Evolutionary conservation across 768 basidiomycete species (phyloP).

Genomic region (Auricularia cornea): DNA sequence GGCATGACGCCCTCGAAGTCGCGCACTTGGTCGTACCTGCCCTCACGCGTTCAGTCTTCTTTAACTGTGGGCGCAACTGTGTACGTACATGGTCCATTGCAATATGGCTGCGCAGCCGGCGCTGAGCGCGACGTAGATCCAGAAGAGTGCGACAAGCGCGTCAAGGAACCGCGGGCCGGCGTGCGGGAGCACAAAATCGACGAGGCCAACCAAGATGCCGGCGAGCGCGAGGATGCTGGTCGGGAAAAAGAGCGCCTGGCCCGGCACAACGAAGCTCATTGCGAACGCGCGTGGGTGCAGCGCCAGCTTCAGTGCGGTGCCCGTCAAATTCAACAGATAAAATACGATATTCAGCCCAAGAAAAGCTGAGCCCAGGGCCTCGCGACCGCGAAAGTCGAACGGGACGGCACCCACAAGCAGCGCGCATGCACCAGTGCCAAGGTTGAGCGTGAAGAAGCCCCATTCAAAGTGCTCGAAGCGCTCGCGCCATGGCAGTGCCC

Average conservation of each 20-base stretch:
- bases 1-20: slow-evolving; percentile 32
- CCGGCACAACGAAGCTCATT: background rate
- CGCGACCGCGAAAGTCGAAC: background rate
- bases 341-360: background rate
- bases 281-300: background rate
- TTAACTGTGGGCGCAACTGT: too few species aligned
- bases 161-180: slow-evolving; percentile 26
- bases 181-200: slow-evolving; percentile 36
- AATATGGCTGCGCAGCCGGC: slow-evolving; percentile 31
- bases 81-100: slow-evolving; percentile 40
- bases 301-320: background rate
- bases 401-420: background rate
- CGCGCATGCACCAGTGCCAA: background rate
- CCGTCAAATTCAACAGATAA: background rate
- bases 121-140: slow-evolving; percentile 35
- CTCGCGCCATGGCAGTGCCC: background rate
- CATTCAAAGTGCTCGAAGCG: background rate
- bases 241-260: slow-evolving; percentile 40
- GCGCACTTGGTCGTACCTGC: slow-evolving; percentile 36
- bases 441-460: background rate
- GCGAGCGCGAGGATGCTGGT: slow-evolving; percentile 38
- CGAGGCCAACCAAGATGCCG: slow-evolving; percentile 40
- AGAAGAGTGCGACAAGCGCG: slow-evolving; percentile 31
- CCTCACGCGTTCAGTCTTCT: too few species aligned
- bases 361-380: background rate